phyloP scores from a whole-genome alignment of 2,329 filamentous ascomycete species.

The Colletotrichum eleusines region DNA sequence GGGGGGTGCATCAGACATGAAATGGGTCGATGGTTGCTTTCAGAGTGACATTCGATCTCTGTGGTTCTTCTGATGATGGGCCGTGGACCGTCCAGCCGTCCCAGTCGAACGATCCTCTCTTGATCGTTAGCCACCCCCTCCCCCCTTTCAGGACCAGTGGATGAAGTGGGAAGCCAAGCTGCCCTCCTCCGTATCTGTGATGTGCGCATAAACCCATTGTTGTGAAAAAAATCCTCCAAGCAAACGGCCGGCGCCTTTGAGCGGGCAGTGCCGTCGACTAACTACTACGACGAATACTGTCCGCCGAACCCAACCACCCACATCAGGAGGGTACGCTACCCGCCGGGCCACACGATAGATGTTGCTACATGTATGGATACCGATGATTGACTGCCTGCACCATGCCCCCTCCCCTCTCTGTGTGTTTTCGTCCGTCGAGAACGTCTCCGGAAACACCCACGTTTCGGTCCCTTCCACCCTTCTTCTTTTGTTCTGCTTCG shows the following conservation, averaged over 20 bases:
- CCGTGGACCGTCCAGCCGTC: background rate
- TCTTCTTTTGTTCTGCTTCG: background rate
- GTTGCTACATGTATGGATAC: background rate
- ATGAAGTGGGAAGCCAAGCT: background rate
- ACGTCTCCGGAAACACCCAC: conserved; percentile 13
- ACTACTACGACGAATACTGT: background rate
- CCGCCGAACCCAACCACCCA: background rate
- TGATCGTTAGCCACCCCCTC: background rate
- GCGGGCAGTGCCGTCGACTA: too few relatives aligned
- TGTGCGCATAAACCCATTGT: background rate
- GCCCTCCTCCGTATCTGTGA: background rate
- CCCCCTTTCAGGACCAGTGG: background rate
- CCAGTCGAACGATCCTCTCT: background rate
- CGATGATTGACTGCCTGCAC: background rate
- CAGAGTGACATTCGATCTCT: conserved; percentile 13
- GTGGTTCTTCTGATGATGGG: background rate
- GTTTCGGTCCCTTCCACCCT: background rate
- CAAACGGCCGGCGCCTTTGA: background rate
- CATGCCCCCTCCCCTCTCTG: background rate
- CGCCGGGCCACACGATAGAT: background rate
- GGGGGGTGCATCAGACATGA: conserved; percentile 1
- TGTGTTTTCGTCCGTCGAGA: background rate
- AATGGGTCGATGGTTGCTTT: conserved; percentile 20
- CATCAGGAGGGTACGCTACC: conserved; percentile 10
- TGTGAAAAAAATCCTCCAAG: background rate